phyloP scores from a whole-genome alignment of 2,329 filamentous ascomycete genomes.

The Colletotrichum spinosum region DNA sequence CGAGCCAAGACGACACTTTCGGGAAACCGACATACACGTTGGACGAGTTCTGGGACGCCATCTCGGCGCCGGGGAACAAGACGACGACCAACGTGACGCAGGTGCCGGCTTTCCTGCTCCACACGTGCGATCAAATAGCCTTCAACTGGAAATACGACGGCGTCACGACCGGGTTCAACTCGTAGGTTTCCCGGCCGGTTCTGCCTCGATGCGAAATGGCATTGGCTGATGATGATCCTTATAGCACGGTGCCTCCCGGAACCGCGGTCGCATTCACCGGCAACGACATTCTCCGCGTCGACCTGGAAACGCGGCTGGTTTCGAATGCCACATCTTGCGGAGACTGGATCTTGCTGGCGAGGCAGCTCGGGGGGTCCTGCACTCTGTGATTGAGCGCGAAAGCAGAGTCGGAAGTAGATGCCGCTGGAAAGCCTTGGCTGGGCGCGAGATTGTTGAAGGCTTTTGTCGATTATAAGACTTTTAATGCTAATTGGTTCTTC shows the following conservation, averaged over 20 bases:
- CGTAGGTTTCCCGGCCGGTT: slow-evolving; percentile 44
- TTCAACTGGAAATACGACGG: slow-evolving; percentile 25
- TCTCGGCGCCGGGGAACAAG: neutral
- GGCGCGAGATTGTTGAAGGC: no score
- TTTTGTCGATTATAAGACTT: no score
- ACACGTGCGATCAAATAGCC: slow-evolving; percentile 26
- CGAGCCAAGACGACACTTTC: slow-evolving; percentile 29
- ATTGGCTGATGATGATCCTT: neutral
- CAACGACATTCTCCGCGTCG: slow-evolving; percentile 6
- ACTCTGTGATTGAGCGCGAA: neutral
- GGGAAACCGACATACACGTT: neutral
- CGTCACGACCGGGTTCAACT: slow-evolving; percentile 13
- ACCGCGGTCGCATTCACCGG: slow-evolving; percentile 20
- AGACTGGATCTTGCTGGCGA: slow-evolving; percentile 14
- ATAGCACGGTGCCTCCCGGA: slow-evolving; percentile 2
- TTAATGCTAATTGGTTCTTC: no score
- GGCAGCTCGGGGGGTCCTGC: slow-evolving; percentile 3
- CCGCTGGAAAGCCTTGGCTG: no score
- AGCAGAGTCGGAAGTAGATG: no score
- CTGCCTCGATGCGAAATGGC: neutral
- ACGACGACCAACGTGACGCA: slow-evolving; percentile 24
- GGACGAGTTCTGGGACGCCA: slow-evolving; percentile 20
- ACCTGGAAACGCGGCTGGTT: slow-evolving; percentile 14
- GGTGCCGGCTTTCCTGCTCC: slow-evolving; percentile 9
- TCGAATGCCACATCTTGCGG: slow-evolving; percentile 28